phyloP scores from a whole-genome alignment of 805 yeast genomes.

The Vanderwaltozyma polyspora region DNA sequence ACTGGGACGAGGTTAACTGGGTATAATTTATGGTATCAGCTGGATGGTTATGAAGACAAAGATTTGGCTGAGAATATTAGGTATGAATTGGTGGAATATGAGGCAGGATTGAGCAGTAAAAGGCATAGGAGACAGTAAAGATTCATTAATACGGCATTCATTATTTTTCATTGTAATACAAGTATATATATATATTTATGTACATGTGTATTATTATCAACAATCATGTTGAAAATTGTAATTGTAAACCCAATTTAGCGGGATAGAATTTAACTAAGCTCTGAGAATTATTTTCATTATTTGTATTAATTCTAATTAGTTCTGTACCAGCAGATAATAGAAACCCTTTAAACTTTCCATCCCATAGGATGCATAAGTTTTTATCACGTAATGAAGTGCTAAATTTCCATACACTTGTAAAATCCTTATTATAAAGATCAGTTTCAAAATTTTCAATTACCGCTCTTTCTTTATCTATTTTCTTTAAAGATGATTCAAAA shows the following conservation, averaged over 20 bases:
- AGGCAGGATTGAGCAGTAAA: constrained; percentile 32
- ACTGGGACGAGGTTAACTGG: constrained; percentile 51
- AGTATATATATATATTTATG: too few species aligned
- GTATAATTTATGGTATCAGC: constrained; percentile 70
- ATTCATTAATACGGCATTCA: too few species aligned
- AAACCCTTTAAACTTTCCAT: constrained; percentile 74
- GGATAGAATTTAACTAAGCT: constrained; percentile 7
- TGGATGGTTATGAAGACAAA: constrained; percentile 67
- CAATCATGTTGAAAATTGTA: constrained; percentile 21
- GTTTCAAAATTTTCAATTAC: constrained; percentile 42
- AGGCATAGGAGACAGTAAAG: constrained; percentile 21
- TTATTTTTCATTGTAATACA: too few species aligned
- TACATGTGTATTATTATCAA: background rate
- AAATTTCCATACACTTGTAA: constrained; percentile 60
- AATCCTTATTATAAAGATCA: constrained; percentile 41
- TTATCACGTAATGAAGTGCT: constrained; percentile 58
- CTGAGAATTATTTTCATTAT: constrained; percentile 30
- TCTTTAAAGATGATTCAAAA: constrained; percentile 24
- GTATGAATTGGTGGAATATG: constrained; percentile 43
- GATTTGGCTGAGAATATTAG: constrained; percentile 53
- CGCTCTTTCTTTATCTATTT: constrained; percentile 27
- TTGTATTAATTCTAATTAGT: constrained; percentile 22
- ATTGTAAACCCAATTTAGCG: constrained; percentile 22
- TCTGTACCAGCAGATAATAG: constrained; percentile 64
- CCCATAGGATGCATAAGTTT: constrained; percentile 66